phyloP scores from a whole-genome alignment of 495 filamentous ascomycete species.

The Melanomma pulvis-pyrius region DNA sequence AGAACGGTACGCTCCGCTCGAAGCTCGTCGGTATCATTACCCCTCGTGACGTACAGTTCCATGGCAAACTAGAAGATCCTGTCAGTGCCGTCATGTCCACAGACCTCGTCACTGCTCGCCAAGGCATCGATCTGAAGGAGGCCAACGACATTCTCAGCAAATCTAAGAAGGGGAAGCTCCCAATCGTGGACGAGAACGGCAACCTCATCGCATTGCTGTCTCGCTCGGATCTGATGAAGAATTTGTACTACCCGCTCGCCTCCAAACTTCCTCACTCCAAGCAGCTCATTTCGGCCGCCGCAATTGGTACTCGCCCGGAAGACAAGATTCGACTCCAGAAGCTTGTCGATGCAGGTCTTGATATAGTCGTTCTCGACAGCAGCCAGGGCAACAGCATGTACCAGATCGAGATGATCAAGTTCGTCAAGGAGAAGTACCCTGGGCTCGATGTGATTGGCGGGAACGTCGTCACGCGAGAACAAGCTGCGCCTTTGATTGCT shows the following conservation, averaged over 20 bases:
- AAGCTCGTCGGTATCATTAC: conserved; percentile 97
- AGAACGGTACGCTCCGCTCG: conserved; percentile 87
- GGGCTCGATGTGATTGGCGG: conserved; percentile 91
- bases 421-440: conserved; percentile 83
- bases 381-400: conserved; percentile 97
- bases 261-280: conserved; percentile 97
- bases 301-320: conserved; percentile 90
- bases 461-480: conserved; percentile 95
- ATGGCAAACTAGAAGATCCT: conserved; percentile 65
- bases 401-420: conserved; percentile 96
- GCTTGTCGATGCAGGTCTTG: conserved; percentile 91
- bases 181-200: conserved; percentile 83
- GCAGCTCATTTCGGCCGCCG: conserved; percentile 92
- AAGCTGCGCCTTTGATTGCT: conserved; percentile 88
- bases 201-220: conserved; percentile 95
- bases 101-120: conserved; percentile 86
- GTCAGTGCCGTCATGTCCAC: conserved; percentile 93
- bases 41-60: conserved; percentile 96
- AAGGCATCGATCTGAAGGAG: conserved; percentile 81
- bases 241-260: conserved; percentile 92
- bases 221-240: conserved; percentile 97
- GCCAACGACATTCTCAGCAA: conserved; percentile 90
- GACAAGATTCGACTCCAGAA: conserved; percentile 85
- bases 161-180: conserved; percentile 99
- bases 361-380: conserved; percentile 93